phyloP scores from a whole-genome alignment of 495 filamentous ascomycete genomes.

The Penicillium antarcticum region DNA sequence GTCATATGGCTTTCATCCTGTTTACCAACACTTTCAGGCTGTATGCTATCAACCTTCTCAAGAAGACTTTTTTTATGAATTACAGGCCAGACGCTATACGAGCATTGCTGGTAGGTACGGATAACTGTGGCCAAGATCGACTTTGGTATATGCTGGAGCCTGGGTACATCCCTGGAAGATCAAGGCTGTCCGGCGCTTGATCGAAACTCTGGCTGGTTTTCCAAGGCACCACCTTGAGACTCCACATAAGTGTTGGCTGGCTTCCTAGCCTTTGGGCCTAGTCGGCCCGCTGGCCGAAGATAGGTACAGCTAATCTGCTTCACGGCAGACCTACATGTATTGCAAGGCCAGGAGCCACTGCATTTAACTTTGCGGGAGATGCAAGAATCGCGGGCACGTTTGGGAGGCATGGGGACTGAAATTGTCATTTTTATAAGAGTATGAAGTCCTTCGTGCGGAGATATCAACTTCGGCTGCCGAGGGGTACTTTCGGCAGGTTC shows the following conservation, averaged over 20 bases:
- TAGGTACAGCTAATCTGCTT: conserved; percentile 27
- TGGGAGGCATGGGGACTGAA: conserved; percentile 17
- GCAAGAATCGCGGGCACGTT: conserved; percentile 32
- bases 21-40: not conserved
- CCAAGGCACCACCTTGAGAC: not conserved
- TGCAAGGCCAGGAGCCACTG: conserved; percentile 29
- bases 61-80: conserved; percentile 20
- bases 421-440: not conserved
- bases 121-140: conserved; percentile 11
- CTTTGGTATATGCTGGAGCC: conserved; percentile 7
- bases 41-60: conserved; percentile 12
- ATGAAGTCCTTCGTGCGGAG: conserved; percentile 1
- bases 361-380: conserved; percentile 34
- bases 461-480: not conserved
- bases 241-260: not conserved
- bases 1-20: conserved; percentile 9
- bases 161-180: not conserved
- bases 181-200: too few species aligned
- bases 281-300: conserved; percentile 23
- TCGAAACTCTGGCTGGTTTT: not conserved
- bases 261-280: conserved; percentile 26
- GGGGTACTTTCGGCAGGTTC: not conserved
- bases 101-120: conserved; percentile 21
- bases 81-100: conserved; percentile 33
- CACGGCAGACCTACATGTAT: conserved; percentile 20